Base-by-base conservation (phyloP, 345 rosid species). In the Populus ilicifolia region DNA sequence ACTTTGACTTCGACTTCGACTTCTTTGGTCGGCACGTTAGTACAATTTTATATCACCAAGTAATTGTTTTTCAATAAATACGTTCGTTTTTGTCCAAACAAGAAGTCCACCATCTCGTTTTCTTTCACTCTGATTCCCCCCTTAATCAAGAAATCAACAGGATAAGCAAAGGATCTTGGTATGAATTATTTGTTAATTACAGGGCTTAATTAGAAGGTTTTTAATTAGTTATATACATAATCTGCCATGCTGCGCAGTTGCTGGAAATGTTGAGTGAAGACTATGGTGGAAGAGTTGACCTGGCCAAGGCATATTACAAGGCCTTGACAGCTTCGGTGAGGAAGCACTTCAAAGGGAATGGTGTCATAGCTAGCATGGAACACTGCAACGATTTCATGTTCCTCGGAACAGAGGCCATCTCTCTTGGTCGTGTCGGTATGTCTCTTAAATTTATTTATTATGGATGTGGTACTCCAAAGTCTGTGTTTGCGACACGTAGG, bases 341-440 rank as follows among this genome's bases (percentile, higher is more conserved):
- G 71, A 92, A 87, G 84, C 97, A 96, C 77, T 96, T 96, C 85
- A 85, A 88, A 12, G 98, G 99, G 50, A 96, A 96, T 79, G 97
- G 97, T 39, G 98, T 96, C 21, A 96, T 96, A 27, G 98, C 99
- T 0, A 96, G 99, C 74, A 96, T 96, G 99, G 97, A 92, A 80
- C 98, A 96, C 71, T 93, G 97, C 80, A 96, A 96, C 83, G 99
- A 96, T 80, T 96, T 96, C 87, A 93, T 96, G 97, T 87, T 91
- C 80, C 99, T 96, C 36, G 99, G 99, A 2, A 96, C 99, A 0
- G 93, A 96, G 72, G 92, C 97, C 84, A 93, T 96, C 18, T 50
- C 90, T n/a, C 96, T 96, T 27, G 99, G 99, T 25, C 99, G 99
- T 67, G 99, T 96, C 23, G 99, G 99, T 93, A 84, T 7, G 95